Base-by-base conservation (phyloP, 768 basidiomycete species). In the Amanita rimosa region DNA sequence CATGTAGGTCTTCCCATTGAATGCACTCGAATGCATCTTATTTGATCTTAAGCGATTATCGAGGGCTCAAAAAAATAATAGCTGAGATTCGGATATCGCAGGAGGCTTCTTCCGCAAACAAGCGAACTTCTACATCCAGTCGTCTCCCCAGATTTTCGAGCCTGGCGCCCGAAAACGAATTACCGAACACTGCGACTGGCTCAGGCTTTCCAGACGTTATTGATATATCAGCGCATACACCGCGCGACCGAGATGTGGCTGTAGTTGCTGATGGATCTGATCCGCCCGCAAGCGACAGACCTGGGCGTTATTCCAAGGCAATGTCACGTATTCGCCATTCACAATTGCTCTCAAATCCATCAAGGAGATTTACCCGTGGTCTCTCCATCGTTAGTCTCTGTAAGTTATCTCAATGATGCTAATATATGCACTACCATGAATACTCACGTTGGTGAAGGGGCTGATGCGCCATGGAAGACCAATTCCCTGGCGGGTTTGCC, bases 61-160 rank as follows among this genome's bases (percentile, higher is more conserved):
- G 74, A 2, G 76, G 72, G 7, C 74, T 90, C 13, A 88, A 88
- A 63, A 81, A 76, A 53, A 69, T 71, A 11, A 81, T 89, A 19
- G 67, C 68, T 11, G 71, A 71, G 1, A 77, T 87, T 48, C 72
- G 72, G 29, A 66, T 64, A 48, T 63, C 61, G 0, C 64, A 66
- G 47, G 59, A 67, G 39, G 61, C 57, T 24, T 35, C 57, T 21
- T 35, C 46, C 13, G 53, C 58, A 11, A 50, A 55, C 3, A 53
- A 53, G 11, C 31, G 14, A 54, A 53, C 22, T 48, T 52, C 47
- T 6, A 52, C 52, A 21, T 54, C 55, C 10, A 55, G 52, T 10
- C 48, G 43, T 44, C 51, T 48, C 27, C 50, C 55, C 6, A 49
- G 53, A 21, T 43, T 52, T 3, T 57, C 57, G 11, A 51, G 57